Evolutionary conservation across 495 filamentous ascomycete species (phyloP), one percentile per base, ranked within the genome.

Genomic region (Friedmanniomyces simplex): DNA sequence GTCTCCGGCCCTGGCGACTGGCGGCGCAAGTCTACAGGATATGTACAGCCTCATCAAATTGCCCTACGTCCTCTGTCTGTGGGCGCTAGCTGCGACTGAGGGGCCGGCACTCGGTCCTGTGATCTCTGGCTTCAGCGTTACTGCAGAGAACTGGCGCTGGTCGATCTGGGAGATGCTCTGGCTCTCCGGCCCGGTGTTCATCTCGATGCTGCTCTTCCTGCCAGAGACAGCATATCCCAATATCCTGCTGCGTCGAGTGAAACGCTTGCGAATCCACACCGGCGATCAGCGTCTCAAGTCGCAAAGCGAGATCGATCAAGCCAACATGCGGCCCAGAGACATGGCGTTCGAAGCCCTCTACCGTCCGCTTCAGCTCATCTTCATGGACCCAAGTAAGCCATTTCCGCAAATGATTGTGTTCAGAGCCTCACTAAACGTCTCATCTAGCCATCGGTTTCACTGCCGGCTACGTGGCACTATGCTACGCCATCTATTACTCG

Each of bases 311-410:
- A 43, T 43, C 39, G 39, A 43, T 20, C 39, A 43, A 13, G 13
- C 55, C 0, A 69, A 78, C 62, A 63, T n/a, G n/a, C n/a, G n/a
- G n/a, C 47, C 77, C 46, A 60, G 63, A 1, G 72, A 69, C 22
- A 60, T 85, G n/a, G 58, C 77, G 54, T 54, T 79, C 51, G 78
- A 83, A 57, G 79, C 82, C 13, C 70, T 87, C 5, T 75, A 82
- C 67, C 79, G 80, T 50, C 84, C 82, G 2, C 61, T 81, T 28
- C 76, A 84, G 68, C 82, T 86, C 61, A 80, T 79, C 18, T 61
- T 85, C 65, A 77, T 79, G 57, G 82, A 87, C 55, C 80, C 82
- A 0, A 74, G 77, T 46, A 77, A 86, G 13, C 14, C 43, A n/a
- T 47, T 14, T 80, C 77, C 4, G 18, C 39, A 43, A n/a, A 6